Conservation (phyloP, 306 rosid species). For the Erythrophleum fordii region DNA sequence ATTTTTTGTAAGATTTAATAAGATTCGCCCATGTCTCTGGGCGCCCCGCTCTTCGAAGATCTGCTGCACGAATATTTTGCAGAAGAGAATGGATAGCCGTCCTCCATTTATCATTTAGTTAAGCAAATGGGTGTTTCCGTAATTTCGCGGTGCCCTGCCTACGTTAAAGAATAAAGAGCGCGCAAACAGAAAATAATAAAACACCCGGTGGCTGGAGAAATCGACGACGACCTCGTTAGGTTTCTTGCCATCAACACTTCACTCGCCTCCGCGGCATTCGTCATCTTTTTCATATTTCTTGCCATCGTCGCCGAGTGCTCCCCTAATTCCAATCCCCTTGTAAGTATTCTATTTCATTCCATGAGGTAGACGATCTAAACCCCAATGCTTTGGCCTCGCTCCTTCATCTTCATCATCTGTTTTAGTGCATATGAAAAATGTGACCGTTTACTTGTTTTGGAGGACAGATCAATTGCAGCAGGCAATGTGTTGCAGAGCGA, state of each 20-base stretch:
- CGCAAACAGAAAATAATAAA: no score
- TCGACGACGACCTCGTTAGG: not conserved
- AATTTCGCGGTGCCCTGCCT: not conserved
- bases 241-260: constrained; percentile 27
- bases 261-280: constrained; percentile 28
- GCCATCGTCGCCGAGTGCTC: constrained; percentile 46
- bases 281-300: constrained; percentile 47
- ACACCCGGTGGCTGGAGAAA: not conserved
- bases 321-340: constrained; percentile 44
- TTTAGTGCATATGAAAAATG: not conserved
- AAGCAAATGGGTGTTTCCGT: not conserved
- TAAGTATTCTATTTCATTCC: constrained; percentile 28
- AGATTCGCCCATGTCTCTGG: no score
- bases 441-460: not conserved
- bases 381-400: no score
- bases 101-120: not conserved
- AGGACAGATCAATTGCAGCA: constrained; percentile 66
- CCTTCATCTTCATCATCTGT: not conserved
- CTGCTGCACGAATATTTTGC: no score
- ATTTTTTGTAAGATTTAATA: no score
- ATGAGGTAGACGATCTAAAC: not conserved
- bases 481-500: constrained; percentile 55
- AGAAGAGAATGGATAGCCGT: not conserved
- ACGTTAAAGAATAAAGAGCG: no score
- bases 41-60: no score